These are phyloP conservation scores for Daedalea quercina DNA, from an alignment of 768 basidiomycete genomes.

Conservation along the genomic window DNA sequence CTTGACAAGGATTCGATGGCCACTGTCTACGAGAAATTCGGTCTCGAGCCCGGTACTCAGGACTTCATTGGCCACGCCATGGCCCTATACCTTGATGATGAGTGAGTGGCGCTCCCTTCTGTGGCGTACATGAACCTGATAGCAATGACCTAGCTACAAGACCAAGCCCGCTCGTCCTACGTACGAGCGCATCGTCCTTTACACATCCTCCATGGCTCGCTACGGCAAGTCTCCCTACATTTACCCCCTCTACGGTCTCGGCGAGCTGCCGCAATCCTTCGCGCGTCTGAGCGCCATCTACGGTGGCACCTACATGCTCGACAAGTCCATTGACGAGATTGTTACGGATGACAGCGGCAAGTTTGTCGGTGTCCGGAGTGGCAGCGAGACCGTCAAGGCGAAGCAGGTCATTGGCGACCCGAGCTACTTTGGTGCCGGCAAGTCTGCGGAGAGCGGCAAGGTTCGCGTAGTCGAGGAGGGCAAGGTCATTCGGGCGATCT, in stretches of 20 bases:
- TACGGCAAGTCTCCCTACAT: slow-evolving; percentile 99
- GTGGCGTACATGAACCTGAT: neutral
- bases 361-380: slow-evolving; percentile 89
- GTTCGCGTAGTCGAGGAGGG: slow-evolving; percentile 86
- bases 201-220: slow-evolving; percentile 97
- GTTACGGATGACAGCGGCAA: slow-evolving; percentile 81
- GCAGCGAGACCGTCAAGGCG: slow-evolving; percentile 88
- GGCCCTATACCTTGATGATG: slow-evolving; percentile 96
- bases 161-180: slow-evolving; percentile 84
- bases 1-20: slow-evolving; percentile 92
- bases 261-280: slow-evolving; percentile 97
- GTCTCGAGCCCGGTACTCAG: slow-evolving; percentile 93
- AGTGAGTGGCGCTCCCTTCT: slow-evolving; percentile 46
- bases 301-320: slow-evolving; percentile 99
- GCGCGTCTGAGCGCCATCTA: slow-evolving; percentile 98
- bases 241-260: slow-evolving; percentile 97
- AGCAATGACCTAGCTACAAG: slow-evolving; percentile 62
- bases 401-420: slow-evolving; percentile 98
- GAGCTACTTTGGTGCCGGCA: slow-evolving; percentile 86
- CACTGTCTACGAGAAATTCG: slow-evolving; percentile 93
- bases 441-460: slow-evolving; percentile 61
- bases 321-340: slow-evolving; percentile 89
- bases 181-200: slow-evolving; percentile 93
- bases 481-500: slow-evolving; percentile 94
- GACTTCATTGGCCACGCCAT: slow-evolving; percentile 99